phyloP scores from a whole-genome alignment of 805 yeast species.

The Hanseniaspora meyeri region DNA sequence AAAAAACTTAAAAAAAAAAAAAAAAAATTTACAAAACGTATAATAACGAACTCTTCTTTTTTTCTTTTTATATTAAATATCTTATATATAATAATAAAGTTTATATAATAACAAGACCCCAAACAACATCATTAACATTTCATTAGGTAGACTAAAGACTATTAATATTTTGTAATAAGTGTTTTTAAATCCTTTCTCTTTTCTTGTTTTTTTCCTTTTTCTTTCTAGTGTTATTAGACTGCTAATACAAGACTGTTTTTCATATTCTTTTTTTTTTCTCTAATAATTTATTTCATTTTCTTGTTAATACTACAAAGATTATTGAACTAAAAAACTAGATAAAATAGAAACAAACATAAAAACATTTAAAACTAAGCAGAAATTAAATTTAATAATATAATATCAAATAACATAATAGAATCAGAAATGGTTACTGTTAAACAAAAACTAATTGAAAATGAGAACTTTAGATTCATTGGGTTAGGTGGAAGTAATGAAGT shows the following conservation, averaged over 20 bases:
- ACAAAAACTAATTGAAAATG: slow-evolving; percentile 19
- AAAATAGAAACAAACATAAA: background rate
- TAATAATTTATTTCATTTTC: too few species aligned
- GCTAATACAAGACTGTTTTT: too few species aligned
- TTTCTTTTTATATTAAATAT: too few species aligned
- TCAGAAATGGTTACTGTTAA: background rate
- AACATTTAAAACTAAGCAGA: background rate
- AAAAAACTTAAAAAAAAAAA: too few species aligned
- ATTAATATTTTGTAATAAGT: background rate
- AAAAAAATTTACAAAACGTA: background rate
- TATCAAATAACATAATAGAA: background rate
- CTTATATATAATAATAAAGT: background rate
- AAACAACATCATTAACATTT: background rate
- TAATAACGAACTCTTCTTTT: background rate
- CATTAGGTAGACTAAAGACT: background rate
- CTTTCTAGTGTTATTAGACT: background rate
- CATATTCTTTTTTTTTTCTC: too few species aligned
- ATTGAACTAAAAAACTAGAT: too few species aligned
- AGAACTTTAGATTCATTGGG: slow-evolving; percentile 58
- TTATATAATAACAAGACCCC: background rate
- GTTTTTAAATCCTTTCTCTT: too few species aligned
- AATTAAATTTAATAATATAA: background rate
- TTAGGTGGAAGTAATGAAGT: slow-evolving; percentile 98
- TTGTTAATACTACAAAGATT: too few species aligned
- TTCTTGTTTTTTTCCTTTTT: background rate